phyloP scores from a whole-genome alignment of 192 early-diverging fungal genomes.

The Podochytrium sp. region DNA sequence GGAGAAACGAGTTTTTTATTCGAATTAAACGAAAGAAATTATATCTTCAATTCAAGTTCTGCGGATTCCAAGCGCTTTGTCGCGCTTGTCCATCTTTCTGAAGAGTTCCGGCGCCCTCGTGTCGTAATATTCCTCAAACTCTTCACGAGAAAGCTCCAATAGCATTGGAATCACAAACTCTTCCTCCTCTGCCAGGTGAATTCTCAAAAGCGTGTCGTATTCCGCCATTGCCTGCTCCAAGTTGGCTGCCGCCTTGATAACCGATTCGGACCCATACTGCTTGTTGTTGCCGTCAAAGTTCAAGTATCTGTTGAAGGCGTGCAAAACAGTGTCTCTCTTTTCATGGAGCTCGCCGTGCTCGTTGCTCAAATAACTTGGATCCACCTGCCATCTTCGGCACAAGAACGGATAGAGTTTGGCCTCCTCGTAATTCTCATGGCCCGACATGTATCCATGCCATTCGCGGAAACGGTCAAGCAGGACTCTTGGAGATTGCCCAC shows the following conservation, averaged over 20 bases:
- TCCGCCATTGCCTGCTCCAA: conserved; percentile 8
- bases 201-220: background rate
- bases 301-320: background rate
- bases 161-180: conserved; percentile 18
- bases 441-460: conserved; percentile 9
- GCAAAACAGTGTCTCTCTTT: background rate
- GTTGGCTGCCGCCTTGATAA: background rate
- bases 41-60: too few species aligned
- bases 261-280: background rate
- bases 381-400: background rate
- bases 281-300: background rate
- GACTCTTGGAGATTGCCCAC: background rate
- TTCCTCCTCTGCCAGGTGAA: conserved; percentile 21
- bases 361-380: background rate
- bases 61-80: conserved; percentile 4
- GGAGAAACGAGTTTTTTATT: too few species aligned
- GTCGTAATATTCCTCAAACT: background rate
- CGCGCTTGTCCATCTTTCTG: background rate
- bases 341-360: conserved; percentile 12
- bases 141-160: background rate
- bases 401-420: conserved; percentile 9
- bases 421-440: conserved; percentile 17
- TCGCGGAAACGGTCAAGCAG: background rate
- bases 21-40: too few species aligned
- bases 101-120: conserved; percentile 2